phyloP scores from a whole-genome alignment of 176 grass and related monocot species.

The Carex cristatella region DNA sequence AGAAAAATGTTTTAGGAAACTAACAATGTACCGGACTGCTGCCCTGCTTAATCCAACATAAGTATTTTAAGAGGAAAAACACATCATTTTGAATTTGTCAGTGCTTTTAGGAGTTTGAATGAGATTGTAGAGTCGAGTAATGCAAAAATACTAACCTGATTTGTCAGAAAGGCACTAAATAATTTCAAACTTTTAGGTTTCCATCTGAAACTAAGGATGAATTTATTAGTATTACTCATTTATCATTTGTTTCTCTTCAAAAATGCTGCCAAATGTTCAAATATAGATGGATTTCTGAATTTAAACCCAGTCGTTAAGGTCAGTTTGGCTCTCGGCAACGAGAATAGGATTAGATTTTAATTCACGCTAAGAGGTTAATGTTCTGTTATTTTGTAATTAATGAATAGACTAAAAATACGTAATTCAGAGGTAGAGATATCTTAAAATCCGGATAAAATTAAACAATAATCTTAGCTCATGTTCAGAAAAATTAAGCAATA shows the following conservation, averaged over 20 bases:
- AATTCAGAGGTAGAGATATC: too few relatives aligned
- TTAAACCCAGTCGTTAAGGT: background rate
- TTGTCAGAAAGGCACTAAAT: background rate
- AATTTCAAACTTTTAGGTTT: background rate
- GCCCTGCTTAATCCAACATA: background rate
- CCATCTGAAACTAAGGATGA: background rate
- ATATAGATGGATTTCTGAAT: background rate
- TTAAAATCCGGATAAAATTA: too few relatives aligned
- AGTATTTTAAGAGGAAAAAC: background rate
- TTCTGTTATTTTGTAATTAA: too few relatives aligned
- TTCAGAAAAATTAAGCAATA: too few relatives aligned
- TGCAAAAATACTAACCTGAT: background rate
- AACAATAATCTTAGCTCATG: too few relatives aligned
- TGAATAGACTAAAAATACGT: too few relatives aligned
- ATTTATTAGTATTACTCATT: background rate
- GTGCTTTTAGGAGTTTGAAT: background rate
- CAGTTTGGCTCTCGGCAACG: too few relatives aligned
- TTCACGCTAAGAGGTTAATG: too few relatives aligned
- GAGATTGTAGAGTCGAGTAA: background rate
- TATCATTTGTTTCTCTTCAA: background rate
- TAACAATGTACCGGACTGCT: too few relatives aligned
- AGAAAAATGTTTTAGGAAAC: too few relatives aligned
- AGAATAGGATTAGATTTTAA: too few relatives aligned
- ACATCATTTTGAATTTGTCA: background rate
- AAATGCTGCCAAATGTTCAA: background rate